Percentiles rank a stretch among this genome's conserved stretches.
These are phyloP conservation scores for Boletus patriciae DNA, from an alignment of 768 basidiomycete genomes.

Conservation along the genomic window DNA sequence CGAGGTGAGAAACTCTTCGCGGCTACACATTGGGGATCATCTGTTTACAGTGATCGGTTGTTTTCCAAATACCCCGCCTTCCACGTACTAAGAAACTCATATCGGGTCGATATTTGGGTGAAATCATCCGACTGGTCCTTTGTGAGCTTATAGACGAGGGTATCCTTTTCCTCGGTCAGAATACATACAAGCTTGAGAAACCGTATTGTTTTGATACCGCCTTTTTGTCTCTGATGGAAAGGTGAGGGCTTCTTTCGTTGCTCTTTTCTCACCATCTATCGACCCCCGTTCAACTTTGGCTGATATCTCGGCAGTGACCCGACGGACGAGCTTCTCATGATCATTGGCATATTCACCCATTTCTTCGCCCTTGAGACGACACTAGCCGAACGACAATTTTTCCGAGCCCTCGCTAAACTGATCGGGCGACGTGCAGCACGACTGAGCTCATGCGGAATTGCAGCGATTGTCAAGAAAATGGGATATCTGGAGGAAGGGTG, in stretches of 20 bases:
- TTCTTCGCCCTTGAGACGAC: constrained; percentile 98
- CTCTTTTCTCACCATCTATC: not conserved
- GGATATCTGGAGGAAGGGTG: constrained; percentile 91
- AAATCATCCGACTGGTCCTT: constrained; percentile 92
- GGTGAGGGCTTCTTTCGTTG: constrained; percentile 41
- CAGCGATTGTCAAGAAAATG: constrained; percentile 94
- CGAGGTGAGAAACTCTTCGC: constrained; percentile 51
- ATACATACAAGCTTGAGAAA: constrained; percentile 96
- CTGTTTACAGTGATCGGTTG: not conserved
- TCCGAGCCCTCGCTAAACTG: constrained; percentile 88
- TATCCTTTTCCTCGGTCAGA: constrained; percentile 95
- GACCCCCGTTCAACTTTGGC: not conserved
- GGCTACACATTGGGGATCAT: not conserved
- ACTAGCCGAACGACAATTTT: constrained; percentile 94
- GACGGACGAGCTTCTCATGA: constrained; percentile 94
- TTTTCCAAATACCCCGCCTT: not conserved
- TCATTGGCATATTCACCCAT: constrained; percentile 95
- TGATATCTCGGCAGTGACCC: constrained; percentile 61
- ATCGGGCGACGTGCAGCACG: constrained; percentile 89
- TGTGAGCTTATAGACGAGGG: constrained; percentile 96
- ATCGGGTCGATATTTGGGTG: constrained; percentile 93
- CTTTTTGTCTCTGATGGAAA: constrained; percentile 96
- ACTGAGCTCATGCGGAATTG: constrained; percentile 93
- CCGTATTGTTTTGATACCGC: constrained; percentile 94
- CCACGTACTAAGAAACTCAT: constrained; percentile 73